Base-by-base conservation (phyloP, 192 early-diverging fungal species). In the Backusella circina region DNA sequence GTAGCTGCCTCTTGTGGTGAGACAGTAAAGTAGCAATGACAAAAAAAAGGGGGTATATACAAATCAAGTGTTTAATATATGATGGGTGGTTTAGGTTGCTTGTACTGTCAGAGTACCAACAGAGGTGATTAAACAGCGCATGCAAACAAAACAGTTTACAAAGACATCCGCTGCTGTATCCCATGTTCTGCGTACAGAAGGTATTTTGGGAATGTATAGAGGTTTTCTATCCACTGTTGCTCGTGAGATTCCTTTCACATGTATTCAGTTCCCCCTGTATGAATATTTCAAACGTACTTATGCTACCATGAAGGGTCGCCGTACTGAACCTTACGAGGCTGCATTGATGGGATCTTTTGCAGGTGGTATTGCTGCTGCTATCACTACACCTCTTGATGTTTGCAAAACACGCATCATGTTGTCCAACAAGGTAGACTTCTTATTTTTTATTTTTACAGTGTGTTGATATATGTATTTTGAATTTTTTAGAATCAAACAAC, bases 371-470 rank as follows among this genome's bases (percentile, higher is more conserved):
- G 95, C 97, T 0, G 97, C 96, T 2, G 95, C 89, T 12, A 32
- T 93, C 6, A 99, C 97, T 1, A 99, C 97, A 6, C 97, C 97
- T 21, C 84, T 99, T 66, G 97, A 99, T 85, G 96, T 99, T 0
- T 88, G 95, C 71, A 99, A 98, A 85, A 99, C 97, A 9, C 86
- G 97, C 30, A 88, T 97, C 18, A 99, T 99, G 97, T 85, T 99
- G n/a, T 95, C 95, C 6, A 84, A 86, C 31, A 88, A 91, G 81
- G 89, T 90, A 82, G 44, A 30, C 1, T 41, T 51, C 6, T 61
- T 23, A 13, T 21, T 26, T 28, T 26, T 23, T 3, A 64, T 71
- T 13, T 1, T 15, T 47, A 21, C 21, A 39, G 0, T 9, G 38
- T 1, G 37, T 13, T 28, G 7, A 31, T 1, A 67, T 9, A 0